Evolutionary conservation across 306 rosid genomes (phyloP).

Genomic region (Sicyos baderoa): DNA sequence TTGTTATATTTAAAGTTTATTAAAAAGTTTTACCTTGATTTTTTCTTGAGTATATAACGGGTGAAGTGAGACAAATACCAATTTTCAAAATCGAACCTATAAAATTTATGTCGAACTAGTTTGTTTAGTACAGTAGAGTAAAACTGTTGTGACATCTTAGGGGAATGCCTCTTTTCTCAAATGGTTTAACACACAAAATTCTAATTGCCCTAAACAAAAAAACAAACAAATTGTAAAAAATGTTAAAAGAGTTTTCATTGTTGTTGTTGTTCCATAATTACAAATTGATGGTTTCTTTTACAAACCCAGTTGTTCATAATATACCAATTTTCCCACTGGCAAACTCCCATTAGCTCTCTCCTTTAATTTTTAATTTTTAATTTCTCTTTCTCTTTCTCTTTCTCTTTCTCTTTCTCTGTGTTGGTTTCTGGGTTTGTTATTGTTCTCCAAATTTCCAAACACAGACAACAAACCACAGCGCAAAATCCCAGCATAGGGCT

Average conservation of each 20-base stretch:
- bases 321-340: not conserved
- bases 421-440: slow-evolving; percentile 17
- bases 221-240: not conserved
- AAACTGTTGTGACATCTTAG: not conserved
- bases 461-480: slow-evolving; percentile 24
- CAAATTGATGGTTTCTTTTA: not conserved
- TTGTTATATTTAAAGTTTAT: no score
- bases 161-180: not conserved
- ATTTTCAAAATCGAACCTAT: no score
- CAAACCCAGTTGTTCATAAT: slow-evolving; percentile 1
- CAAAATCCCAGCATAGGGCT: slow-evolving; percentile 65
- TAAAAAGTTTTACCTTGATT: no score
- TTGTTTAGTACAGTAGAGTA: not conserved
- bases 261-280: slow-evolving; percentile 12
- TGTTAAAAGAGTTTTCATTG: slow-evolving; percentile 4
- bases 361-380: no score
- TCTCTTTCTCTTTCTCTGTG: slow-evolving; percentile 6
- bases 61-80: no score
- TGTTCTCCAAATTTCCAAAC: slow-evolving; percentile 13
- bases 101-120: no score
- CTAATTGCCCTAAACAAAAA: not conserved
- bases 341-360: slow-evolving; percentile 11
- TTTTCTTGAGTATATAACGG: no score
- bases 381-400: not conserved
- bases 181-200: slow-evolving; percentile 3